Evolutionary conservation across 495 filamentous ascomycete species (phyloP).

Genomic region (Cercophora samala): DNA sequence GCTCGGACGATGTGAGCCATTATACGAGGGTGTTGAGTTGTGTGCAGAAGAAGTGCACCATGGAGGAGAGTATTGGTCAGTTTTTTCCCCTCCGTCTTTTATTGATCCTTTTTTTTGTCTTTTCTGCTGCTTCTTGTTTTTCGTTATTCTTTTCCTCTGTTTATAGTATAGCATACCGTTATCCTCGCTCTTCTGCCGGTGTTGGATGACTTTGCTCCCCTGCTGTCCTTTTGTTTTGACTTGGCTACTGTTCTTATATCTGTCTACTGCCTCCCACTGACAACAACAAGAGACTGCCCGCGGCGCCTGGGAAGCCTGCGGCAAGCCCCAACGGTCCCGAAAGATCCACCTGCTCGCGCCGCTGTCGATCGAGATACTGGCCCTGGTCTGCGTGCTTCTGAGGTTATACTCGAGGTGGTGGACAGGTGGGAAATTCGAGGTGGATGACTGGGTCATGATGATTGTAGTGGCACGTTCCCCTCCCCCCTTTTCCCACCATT

Average conservation of each 20-base stretch:
- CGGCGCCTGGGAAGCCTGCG: constrained; percentile 24
- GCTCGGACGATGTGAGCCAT: constrained; percentile 1
- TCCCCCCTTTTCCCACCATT: not conserved
- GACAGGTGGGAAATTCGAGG: constrained; percentile 16
- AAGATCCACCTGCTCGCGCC: constrained; percentile 16
- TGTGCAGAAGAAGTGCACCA: constrained; percentile 1
- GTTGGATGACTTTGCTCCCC: too few relatives aligned
- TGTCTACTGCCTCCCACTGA: not conserved
- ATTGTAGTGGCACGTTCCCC: constrained; percentile 15
- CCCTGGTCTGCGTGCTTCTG: constrained; percentile 19
- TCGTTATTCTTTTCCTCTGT: too few relatives aligned
- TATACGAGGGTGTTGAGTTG: constrained; percentile 8
- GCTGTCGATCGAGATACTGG: constrained; percentile 21
- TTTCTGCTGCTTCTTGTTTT: not conserved
- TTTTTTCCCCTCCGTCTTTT: not conserved
- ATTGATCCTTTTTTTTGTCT: not conserved
- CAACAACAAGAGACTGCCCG: constrained; percentile 20
- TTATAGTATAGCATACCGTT: too few relatives aligned
- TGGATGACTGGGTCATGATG: constrained; percentile 30
- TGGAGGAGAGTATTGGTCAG: constrained; percentile 12
- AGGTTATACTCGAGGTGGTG: constrained; percentile 26
- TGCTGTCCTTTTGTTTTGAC: too few relatives aligned
- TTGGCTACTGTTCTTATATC: too few relatives aligned
- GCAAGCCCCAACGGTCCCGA: constrained; percentile 20
- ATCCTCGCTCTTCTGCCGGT: too few relatives aligned